Conservation (phyloP, 1,284 basidiomycete species). For the Microstroma glucosiphilum region DNA sequence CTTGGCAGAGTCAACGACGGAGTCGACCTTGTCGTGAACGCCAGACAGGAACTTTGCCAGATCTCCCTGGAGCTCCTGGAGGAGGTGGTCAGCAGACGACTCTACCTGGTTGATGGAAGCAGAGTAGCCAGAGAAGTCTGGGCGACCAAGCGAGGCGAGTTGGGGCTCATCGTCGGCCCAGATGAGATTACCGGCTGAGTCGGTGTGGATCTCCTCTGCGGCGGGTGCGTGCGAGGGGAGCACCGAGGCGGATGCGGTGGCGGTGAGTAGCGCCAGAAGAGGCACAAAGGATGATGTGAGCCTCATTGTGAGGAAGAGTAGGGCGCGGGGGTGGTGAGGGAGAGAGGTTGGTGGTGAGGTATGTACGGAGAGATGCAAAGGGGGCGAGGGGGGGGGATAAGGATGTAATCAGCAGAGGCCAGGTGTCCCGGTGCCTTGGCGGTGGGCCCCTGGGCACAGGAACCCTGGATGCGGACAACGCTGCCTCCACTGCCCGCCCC, state of each 20-base stretch:
- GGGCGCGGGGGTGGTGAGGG: background rate
- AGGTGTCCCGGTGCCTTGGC: no score
- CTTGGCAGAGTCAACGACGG: constrained; percentile 26
- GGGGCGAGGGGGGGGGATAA: background rate
- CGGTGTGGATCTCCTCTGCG: constrained; percentile 34
- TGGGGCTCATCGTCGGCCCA: constrained; percentile 19
- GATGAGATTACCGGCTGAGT: constrained; percentile 33
- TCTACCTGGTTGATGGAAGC: constrained; percentile 17
- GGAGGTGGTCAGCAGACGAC: constrained; percentile 4
- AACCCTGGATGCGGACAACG: no score
- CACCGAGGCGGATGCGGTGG: constrained; percentile 19
- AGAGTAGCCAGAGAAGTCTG: constrained; percentile 27
- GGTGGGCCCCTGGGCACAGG: no score
- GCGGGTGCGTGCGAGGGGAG: constrained; percentile 4
- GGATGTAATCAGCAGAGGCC: background rate
- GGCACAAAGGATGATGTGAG: constrained; percentile 8
- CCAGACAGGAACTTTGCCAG: constrained; percentile 18
- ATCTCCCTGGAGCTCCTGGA: background rate
- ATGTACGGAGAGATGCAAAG: background rate
- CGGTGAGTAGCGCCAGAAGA: constrained; percentile 23
- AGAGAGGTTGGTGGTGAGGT: no score
- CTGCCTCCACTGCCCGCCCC: no score
- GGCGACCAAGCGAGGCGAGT: constrained; percentile 27
- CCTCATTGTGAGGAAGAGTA: background rate
- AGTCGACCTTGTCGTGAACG: constrained; percentile 28